These are phyloP conservation scores for Meyerozyma sp. DNA, from an alignment of 1,139 yeast species.

Conservation along the genomic window DNA sequence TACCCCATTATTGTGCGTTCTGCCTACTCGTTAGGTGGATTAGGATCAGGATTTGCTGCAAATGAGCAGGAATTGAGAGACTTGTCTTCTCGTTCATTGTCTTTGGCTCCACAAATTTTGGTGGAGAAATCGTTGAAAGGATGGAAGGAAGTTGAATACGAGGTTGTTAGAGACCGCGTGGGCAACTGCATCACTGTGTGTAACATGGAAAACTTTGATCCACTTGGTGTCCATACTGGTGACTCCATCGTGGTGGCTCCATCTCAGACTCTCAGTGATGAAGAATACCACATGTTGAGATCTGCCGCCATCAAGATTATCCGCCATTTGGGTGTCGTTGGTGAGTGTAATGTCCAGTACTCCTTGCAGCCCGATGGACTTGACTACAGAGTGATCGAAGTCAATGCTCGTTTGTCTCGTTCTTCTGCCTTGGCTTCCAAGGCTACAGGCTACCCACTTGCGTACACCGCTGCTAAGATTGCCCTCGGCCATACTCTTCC, in stretches of 20 bases:
- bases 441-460: slow-evolving; percentile 98
- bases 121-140: slow-evolving; percentile 97
- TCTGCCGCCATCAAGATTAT: slow-evolving; percentile 95
- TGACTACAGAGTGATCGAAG: slow-evolving; percentile 95
- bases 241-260: slow-evolving; percentile 99
- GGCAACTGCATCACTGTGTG: slow-evolving; percentile 98
- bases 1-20: slow-evolving; percentile 97
- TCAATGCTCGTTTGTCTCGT: slow-evolving; percentile 93
- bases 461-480: slow-evolving; percentile 97
- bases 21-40: slow-evolving; percentile 95
- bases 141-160: slow-evolving; percentile 98
- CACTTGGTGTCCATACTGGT: slow-evolving; percentile 97
- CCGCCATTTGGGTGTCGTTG: slow-evolving; percentile 97
- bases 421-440: slow-evolving; percentile 97
- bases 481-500: slow-evolving; percentile 93
- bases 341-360: slow-evolving; percentile 98
- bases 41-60: slow-evolving; percentile 95
- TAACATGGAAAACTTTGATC: slow-evolving; percentile 99
- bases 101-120: slow-evolving; percentile 88
- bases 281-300: slow-evolving; percentile 96
- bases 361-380: slow-evolving; percentile 93
- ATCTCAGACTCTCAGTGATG: slow-evolving; percentile 93
- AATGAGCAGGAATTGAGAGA: slow-evolving; percentile 77
- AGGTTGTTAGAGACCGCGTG: slow-evolving; percentile 94
- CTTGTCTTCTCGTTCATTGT: slow-evolving; percentile 82